Evolutionary conservation across 371 early-diverging fungal species (phyloP).

Genomic region (Rhizopus arrhizus): DNA sequence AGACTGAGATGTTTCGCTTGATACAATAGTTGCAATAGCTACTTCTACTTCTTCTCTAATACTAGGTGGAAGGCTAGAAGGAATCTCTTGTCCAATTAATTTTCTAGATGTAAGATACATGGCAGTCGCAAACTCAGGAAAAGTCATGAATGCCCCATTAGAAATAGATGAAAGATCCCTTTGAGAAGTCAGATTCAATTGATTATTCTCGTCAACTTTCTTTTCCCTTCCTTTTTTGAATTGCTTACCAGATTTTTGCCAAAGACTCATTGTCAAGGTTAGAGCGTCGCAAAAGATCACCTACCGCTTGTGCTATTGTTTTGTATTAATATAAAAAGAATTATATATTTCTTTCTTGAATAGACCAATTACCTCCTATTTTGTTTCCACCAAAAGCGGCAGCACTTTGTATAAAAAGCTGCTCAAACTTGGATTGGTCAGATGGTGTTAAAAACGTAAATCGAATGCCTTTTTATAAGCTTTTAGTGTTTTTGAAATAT

Average conservation of each 20-base stretch:
- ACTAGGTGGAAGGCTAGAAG: constrained; percentile 39
- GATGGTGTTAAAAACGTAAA: constrained; percentile 47
- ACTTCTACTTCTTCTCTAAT: constrained; percentile 51
- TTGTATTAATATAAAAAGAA: not conserved
- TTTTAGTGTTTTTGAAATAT: not conserved
- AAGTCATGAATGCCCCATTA: constrained; percentile 47
- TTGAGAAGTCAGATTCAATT: not conserved
- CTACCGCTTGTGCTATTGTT: constrained; percentile 39
- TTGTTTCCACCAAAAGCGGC: constrained; percentile 42
- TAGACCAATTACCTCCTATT: constrained; percentile 36
- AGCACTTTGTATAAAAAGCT: constrained; percentile 44
- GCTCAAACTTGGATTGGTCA: constrained; percentile 54
- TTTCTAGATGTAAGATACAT: constrained; percentile 58
- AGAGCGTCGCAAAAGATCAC: constrained; percentile 45
- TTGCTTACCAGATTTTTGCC: constrained; percentile 51
- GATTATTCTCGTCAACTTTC: not conserved
- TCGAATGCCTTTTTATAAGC: constrained; percentile 36
- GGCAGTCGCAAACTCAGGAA: constrained; percentile 64
- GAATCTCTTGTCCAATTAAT: constrained; percentile 56
- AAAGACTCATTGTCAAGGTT: constrained; percentile 50
- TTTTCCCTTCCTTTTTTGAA: not conserved
- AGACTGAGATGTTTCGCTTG: constrained; percentile 34
- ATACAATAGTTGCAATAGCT: constrained; percentile 56
- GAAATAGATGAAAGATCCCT: constrained; percentile 56
- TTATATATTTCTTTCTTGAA: not conserved